Evolutionary conservation across 2,329 filamentous ascomycete species (phyloP), one percentile per base, ranked within the genome.

Genomic region (Ceratocystis albifundus): DNA sequence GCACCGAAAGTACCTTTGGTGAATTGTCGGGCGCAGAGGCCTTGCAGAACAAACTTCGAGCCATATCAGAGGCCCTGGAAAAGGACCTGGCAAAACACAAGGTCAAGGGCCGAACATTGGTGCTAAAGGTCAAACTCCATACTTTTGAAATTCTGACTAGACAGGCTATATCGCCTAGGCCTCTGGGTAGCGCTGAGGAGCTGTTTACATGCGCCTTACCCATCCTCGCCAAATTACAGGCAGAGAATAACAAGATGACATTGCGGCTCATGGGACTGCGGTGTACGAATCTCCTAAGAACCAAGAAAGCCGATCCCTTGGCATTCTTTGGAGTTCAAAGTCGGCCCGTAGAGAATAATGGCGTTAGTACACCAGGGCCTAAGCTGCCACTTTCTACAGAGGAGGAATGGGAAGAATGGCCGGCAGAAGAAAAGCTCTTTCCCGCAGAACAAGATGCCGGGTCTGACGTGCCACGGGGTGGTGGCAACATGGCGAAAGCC

Each of bases 71-170:
- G 69, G 91, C 96, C 69, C 78, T 99, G 3, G 91, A 96, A 73
- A 88, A 88, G 70, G 93, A 97, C 71, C 80, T 97, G 77, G 80
- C 82, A 67, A 83, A 85, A 30, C 90, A 89, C 1, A 84, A 89
- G 69, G 90, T 89, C 76, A 96, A 93, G 74, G 93, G 93, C 0
- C 84, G 90, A n/a, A 97, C 93, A 0, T 77, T 99, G 1, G 90
- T 90, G 25, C 78, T 99, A 45, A 99, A 99, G 75, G 82, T 96
- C 70, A 99, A 99, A 74, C 78, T 97, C 6, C 90, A 96, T 74
- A 96, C 91, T 0, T 99, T 93, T 71, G 92, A 97, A 74, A 89
- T 96, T 22, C 82, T 90, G 64, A 96, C 92, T 0, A 82, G 94
- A 41, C 94, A 99, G 73, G 82, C 84, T 4, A 84, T 88, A 2